These are phyloP conservation scores for Coniochaeta hoffmannii DNA, from an alignment of 2,329 filamentous ascomycete genomes.

Conservation along the genomic window DNA sequence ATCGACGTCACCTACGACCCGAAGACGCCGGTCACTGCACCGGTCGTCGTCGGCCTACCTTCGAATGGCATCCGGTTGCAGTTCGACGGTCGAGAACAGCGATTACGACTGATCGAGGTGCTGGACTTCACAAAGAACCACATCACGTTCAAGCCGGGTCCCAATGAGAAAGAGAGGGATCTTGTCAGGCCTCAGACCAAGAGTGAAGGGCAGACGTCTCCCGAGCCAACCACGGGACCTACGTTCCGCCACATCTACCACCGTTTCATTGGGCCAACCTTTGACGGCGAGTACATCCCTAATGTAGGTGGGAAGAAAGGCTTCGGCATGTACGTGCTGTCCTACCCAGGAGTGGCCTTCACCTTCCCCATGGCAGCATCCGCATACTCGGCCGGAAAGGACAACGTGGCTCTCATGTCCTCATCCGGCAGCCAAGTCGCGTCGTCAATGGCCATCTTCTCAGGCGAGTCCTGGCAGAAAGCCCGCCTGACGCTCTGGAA, in stretches of 20 bases:
- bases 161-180: conserved; percentile 54
- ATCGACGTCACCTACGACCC: conserved; percentile 78
- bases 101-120: conserved; percentile 84
- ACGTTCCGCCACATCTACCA: conserved; percentile 88
- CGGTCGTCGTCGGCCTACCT: conserved; percentile 69
- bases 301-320: conserved; percentile 43
- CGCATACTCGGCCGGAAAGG: conserved; percentile 66
- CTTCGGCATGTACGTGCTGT: conserved; percentile 77
- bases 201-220: neutral
- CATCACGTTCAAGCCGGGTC: conserved; percentile 66
- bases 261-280: conserved; percentile 85
- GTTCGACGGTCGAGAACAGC: conserved; percentile 90
- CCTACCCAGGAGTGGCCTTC: conserved; percentile 91
- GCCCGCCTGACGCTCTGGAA: conserved; percentile 72
- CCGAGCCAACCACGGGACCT: conserved; percentile 46
- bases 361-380: conserved; percentile 73
- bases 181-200: conserved; percentile 57
- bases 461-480: conserved; percentile 84
- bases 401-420: conserved; percentile 81
- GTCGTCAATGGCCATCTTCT: conserved; percentile 83
- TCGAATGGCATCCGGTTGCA: conserved; percentile 82
- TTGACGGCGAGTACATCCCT: conserved; percentile 83
- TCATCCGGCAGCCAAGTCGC: conserved; percentile 70
- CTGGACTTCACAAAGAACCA: conserved; percentile 81
- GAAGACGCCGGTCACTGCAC: conserved; percentile 64